Percentiles rank a stretch among this genome's conserved stretches.
These are phyloP conservation scores for Suillus sp. DNA, from an alignment of 768 basidiomycete species.

Conservation along the genomic window DNA sequence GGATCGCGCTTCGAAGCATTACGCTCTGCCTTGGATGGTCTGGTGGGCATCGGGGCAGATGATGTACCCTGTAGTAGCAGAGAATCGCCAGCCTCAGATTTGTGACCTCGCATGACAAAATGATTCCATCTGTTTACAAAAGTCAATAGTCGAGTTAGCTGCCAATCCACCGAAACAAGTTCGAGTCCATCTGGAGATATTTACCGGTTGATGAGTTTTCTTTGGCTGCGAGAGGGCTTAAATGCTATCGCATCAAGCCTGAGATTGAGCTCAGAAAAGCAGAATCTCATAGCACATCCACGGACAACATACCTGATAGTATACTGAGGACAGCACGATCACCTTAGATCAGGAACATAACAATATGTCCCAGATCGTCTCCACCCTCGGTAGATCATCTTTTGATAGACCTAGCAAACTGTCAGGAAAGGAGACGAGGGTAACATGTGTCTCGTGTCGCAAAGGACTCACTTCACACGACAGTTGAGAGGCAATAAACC, in stretches of 20 bases:
- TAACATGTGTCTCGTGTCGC: not conserved
- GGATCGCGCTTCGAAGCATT: constrained; percentile 10
- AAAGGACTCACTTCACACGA: constrained; percentile 49
- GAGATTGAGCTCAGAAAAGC: constrained; percentile 2
- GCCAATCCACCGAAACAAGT: not conserved
- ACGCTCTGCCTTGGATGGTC: not conserved
- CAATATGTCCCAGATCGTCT: constrained; percentile 80
- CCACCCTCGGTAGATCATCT: constrained; percentile 86
- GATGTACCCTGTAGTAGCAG: constrained; percentile 5
- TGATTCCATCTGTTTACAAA: constrained; percentile 66
- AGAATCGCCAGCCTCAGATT: constrained; percentile 23
- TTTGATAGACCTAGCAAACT: constrained; percentile 64
- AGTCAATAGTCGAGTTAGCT: not conserved
- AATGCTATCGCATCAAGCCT: constrained; percentile 72
- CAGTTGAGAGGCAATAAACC: constrained; percentile 50
- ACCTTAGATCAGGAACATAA: constrained; percentile 83
- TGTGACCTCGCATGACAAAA: constrained; percentile 53
- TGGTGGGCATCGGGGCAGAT: not conserved
- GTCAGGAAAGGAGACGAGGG: not conserved
- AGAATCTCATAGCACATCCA: no score
- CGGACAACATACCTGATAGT: constrained; percentile 73
- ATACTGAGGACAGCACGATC: constrained; percentile 91
- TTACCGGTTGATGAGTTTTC: constrained; percentile 74
- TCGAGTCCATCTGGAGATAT: constrained; percentile 6
- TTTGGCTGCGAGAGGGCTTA: constrained; percentile 70